These are phyloP conservation scores for Neonectria ditissima DNA, from an alignment of 2,329 filamentous ascomycete species.

Conservation along the genomic window DNA sequence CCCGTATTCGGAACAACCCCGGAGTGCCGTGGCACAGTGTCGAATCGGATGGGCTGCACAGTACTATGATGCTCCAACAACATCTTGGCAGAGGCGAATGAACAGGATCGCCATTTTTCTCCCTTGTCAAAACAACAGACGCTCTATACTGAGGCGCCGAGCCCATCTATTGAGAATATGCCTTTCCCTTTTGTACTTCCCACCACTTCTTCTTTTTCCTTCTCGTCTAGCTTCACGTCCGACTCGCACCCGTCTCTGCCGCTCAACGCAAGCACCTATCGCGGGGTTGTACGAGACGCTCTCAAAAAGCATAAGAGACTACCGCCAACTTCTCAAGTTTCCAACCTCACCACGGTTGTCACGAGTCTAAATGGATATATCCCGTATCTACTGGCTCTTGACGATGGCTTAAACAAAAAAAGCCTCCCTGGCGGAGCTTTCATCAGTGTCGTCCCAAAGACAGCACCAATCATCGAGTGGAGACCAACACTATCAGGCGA, in stretches of 20 bases:
- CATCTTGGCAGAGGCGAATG: conserved; percentile 37
- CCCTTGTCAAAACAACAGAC: not conserved
- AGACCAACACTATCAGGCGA: conserved; percentile 79
- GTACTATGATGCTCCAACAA: conserved; percentile 40
- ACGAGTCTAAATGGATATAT: conserved; percentile 81
- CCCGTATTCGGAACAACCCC: conserved; percentile 41
- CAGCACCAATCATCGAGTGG: conserved; percentile 80
- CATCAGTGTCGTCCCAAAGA: conserved; percentile 74
- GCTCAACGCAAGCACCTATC: conserved; percentile 82
- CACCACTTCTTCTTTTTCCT: conserved; percentile 88
- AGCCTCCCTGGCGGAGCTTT: conserved; percentile 63
- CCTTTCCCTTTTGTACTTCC: conserved; percentile 90
- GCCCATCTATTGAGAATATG: conserved; percentile 66
- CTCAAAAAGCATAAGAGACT: conserved; percentile 92
- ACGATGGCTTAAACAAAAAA: conserved; percentile 73
- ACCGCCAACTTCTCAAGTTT: conserved; percentile 75
- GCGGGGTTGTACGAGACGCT: conserved; percentile 83
- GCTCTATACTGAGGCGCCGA: not conserved
- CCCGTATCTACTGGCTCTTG: conserved; percentile 84
- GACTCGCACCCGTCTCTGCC: conserved; percentile 91
- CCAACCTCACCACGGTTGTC: conserved; percentile 77
- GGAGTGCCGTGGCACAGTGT: conserved; percentile 26
- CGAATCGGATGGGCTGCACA: conserved; percentile 27
- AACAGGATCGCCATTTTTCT: conserved; percentile 14
- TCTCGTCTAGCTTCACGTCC: conserved; percentile 81